Evolutionary conservation across 2,329 filamentous ascomycete species (phyloP).

Genomic region (Monilinia vaccinii-corymbosi): DNA sequence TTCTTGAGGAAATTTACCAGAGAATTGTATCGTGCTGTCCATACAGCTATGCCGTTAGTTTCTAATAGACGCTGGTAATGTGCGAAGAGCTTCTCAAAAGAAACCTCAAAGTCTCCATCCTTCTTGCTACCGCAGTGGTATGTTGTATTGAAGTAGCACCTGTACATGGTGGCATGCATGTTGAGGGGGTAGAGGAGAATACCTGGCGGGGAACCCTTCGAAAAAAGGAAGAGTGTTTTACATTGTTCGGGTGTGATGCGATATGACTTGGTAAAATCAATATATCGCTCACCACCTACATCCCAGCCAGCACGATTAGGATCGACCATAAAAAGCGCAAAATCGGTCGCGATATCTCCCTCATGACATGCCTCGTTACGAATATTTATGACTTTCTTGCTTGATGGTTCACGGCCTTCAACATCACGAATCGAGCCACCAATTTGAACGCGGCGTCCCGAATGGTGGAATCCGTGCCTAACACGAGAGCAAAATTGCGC

Average conservation of each 20-base stretch:
- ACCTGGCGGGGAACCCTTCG: not conserved
- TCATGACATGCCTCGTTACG: not conserved
- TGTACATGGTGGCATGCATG: not conserved
- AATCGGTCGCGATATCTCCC: not conserved
- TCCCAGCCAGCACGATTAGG: not conserved
- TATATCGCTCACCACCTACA: not conserved
- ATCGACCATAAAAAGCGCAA: not conserved
- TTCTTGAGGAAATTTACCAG: not conserved
- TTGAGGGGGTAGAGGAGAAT: not conserved
- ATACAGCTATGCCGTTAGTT: not conserved
- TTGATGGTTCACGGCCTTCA: not conserved
- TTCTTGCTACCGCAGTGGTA: not conserved
- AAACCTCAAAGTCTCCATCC: not conserved
- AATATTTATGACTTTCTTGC: not conserved
- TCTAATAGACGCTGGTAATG: not conserved
- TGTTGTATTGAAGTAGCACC: not conserved
- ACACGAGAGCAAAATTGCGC: not conserved
- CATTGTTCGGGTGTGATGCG: not conserved
- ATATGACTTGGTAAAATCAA: not conserved
- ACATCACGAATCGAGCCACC: rapidly evolving
- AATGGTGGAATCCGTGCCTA: not conserved
- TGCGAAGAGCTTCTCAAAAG: not conserved
- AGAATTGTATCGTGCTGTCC: not conserved
- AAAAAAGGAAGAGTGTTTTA: not conserved
- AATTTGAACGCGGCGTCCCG: not conserved